Conservation (phyloP, 139 green algal genomes). For the Chlamydomonas eustigma region DNA sequence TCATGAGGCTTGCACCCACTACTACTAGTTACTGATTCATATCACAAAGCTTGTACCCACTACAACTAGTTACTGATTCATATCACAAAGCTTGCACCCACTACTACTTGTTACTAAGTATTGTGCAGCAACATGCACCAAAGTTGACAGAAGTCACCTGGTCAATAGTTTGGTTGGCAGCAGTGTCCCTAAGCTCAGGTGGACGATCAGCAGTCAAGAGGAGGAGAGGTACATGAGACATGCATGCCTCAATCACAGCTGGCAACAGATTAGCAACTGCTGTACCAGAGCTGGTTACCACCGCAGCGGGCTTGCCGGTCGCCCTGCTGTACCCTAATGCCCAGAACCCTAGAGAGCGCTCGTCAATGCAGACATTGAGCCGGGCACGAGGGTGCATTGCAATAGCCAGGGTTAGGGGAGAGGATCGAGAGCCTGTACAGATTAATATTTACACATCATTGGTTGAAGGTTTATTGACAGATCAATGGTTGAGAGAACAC, state of each 20-base stretch:
- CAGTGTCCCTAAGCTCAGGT: slow-evolving; percentile 82
- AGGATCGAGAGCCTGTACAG: slow-evolving; percentile 80
- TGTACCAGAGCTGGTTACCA: slow-evolving; percentile 80
- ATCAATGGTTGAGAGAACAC: no score
- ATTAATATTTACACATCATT: slow-evolving; percentile 1
- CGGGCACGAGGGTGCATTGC: slow-evolving; percentile 73
- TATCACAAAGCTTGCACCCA: no score
- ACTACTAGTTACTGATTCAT: no score
- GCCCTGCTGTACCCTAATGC: slow-evolving; percentile 76
- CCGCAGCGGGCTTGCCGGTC: slow-evolving; percentile 32
- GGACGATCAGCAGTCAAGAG: slow-evolving; percentile 93
- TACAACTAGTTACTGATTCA: no score
- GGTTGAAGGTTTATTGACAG: no score
- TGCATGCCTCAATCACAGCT: slow-evolving; percentile 84
- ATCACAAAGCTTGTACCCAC: no score
- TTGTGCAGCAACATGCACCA: no score
- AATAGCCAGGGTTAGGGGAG: slow-evolving; percentile 81
- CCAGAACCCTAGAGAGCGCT: slow-evolving; percentile 95
- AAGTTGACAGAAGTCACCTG: no score
- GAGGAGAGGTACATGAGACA: slow-evolving; percentile 80
- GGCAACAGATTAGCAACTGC: slow-evolving; percentile 97
- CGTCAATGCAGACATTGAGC: slow-evolving; percentile 87
- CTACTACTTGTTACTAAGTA: no score
- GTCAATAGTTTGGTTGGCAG: slow-evolving; percentile 95
- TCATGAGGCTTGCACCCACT: no score